These are phyloP conservation scores for Cladobotryum mycophilum DNA, from an alignment of 2,329 filamentous ascomycete genomes.

Conservation along the genomic window DNA sequence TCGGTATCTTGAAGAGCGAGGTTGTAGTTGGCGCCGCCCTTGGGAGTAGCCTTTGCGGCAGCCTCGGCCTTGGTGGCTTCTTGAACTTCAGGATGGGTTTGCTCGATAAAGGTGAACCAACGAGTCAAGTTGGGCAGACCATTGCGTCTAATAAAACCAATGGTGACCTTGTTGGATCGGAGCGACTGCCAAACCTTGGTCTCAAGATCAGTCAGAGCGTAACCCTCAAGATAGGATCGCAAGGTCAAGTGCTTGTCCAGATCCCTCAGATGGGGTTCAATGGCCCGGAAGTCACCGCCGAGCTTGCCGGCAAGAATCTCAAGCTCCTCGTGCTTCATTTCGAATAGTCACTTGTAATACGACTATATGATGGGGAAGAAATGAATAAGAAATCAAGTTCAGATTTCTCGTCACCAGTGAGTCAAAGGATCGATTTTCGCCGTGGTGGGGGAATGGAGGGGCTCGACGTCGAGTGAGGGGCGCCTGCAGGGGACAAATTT, in stretches of 20 bases:
- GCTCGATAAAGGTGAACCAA: slow-evolving; percentile 85
- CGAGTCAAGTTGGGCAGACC: slow-evolving; percentile 69
- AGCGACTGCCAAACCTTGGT: slow-evolving; percentile 77
- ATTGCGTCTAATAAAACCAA: slow-evolving; percentile 73
- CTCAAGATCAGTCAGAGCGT: slow-evolving; percentile 70
- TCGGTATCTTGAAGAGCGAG: slow-evolving; percentile 79
- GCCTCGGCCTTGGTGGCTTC: slow-evolving; percentile 64
- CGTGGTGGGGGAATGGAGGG: slow-evolving; percentile 20
- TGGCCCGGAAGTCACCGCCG: slow-evolving; percentile 70
- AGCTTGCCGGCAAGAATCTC: slow-evolving; percentile 45
- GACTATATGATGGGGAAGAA: slow-evolving; percentile 1
- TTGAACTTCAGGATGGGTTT: slow-evolving; percentile 70
- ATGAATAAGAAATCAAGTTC: neutral
- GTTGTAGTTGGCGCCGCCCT: slow-evolving; percentile 81
- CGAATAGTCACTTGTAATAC: slow-evolving; percentile 15
- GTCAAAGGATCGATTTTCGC: slow-evolving; percentile 20
- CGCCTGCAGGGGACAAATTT: slow-evolving; percentile 1
- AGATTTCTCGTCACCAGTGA: slow-evolving; percentile 13
- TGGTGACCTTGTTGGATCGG: slow-evolving; percentile 76
- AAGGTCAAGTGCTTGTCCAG: slow-evolving; percentile 85
- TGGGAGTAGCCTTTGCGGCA: slow-evolving; percentile 64
- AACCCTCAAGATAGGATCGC: slow-evolving; percentile 79
- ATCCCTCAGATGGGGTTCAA: slow-evolving; percentile 66
- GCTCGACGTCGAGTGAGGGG: slow-evolving; percentile 13
- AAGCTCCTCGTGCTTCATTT: slow-evolving; percentile 54